These are phyloP conservation scores for Exophiala bonariae DNA, from an alignment of 2,329 filamentous ascomycete genomes.

Conservation along the genomic window DNA sequence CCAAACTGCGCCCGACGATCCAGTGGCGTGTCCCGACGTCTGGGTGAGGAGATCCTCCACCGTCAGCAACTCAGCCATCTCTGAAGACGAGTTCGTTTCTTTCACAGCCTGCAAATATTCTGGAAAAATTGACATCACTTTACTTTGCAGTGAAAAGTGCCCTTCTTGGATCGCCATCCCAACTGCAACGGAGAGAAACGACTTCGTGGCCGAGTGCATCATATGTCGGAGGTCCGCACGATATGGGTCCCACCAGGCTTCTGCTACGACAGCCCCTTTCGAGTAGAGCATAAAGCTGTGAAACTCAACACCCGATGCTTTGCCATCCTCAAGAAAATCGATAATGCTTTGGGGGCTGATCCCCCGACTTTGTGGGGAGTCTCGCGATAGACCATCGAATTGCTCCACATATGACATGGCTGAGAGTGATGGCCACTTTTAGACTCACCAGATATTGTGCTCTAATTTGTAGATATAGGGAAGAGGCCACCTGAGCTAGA, in stretches of 20 bases:
- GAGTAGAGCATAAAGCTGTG: constrained; percentile 9
- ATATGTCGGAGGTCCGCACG: constrained; percentile 4
- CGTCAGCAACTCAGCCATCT: not conserved
- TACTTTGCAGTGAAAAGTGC: constrained; percentile 1
- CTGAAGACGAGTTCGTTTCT: not conserved
- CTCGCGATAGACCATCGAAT: constrained; percentile 1
- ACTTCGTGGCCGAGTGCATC: constrained; percentile 7
- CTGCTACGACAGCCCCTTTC: not conserved
- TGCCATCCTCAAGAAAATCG: constrained; percentile 5
- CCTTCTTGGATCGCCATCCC: constrained; percentile 7
- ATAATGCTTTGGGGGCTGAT: not conserved
- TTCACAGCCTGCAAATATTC: not conserved
- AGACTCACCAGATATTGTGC: too few species aligned
- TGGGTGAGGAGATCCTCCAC: constrained; percentile 9
- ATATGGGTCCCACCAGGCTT: constrained; percentile 8
- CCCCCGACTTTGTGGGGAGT: constrained; percentile 6
- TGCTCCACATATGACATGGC: constrained; percentile 2
- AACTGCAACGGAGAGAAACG: constrained; percentile 6
- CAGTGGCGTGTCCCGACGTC: not conserved
- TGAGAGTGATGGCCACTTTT: too few species aligned
- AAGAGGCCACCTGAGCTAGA: too few species aligned
- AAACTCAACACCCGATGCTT: not conserved
- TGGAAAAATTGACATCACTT: constrained; percentile 3
- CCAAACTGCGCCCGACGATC: not conserved
- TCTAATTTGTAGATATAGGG: too few species aligned